Evolutionary conservation across 208 protist genomes (phyloP), one percentile per base, ranked within the genome.

Genomic region (Herpetomonas samuelpessoai): DNA sequence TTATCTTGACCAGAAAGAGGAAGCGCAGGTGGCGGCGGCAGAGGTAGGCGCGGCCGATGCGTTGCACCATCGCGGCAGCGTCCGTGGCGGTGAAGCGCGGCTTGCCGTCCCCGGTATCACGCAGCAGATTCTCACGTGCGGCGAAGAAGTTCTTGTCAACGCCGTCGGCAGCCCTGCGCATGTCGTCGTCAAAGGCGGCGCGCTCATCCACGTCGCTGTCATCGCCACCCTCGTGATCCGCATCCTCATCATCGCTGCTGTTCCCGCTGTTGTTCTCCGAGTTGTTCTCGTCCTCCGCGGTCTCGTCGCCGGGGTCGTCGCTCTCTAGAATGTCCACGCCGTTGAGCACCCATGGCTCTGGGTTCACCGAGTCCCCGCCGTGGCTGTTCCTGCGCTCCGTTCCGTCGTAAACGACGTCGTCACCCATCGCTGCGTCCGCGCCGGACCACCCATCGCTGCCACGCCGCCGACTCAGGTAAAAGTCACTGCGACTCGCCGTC

Each of bases 1-100:
- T 71, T 9, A 79, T 59, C 26, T 62, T 63, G 28, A 81, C 55
- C 39, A 71, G 61, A 19, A 81, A 56, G 0, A 74, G 26, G 41
- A 86, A 81, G 38, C 71, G 67, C 41, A 76, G 22, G 48, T 76
- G 71, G 1, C 56, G 50, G 30, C 79, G 74, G 25, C 53, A 59
- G 18, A 75, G 64, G 61, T 67, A 74, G 39, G 68, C 79, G n/a
- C 74, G 66, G 12, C 71, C 79, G 25, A 76, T 49, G 9, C 74
- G 79, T 51, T 81, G 74, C 16, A 86, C 55, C 22, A 76, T 55
- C 22, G 57, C 18, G 25, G 67, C 48, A 2, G 71, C 79, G 14
- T 71, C 38, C 10, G 45, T 44, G 31, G 55, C 31, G 1, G 58
- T 50, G 35, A 67, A 45, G 7, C 41, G 31, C 3, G 52, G 44